Conservation (phyloP, 2,329 filamentous ascomycete genomes). For the Proliferodiscus dingleyae region DNA sequence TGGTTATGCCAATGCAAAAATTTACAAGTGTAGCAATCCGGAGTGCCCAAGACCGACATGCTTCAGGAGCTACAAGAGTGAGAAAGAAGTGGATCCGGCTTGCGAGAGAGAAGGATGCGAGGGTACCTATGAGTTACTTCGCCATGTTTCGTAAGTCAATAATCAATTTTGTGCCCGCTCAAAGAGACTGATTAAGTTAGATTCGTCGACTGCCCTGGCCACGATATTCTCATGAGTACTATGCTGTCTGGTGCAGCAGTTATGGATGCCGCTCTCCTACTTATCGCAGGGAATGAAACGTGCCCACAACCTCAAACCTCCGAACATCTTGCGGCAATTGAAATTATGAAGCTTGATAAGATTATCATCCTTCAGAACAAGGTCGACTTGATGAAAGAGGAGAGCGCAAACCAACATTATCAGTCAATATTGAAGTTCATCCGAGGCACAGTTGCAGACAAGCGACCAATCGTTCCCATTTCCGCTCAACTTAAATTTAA, state of each 20-base stretch:
- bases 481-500: conserved; percentile 99
- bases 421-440: conserved; percentile 98
- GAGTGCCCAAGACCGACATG: conserved; percentile 91
- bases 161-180: not conserved
- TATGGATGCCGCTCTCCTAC: conserved; percentile 95
- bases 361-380: conserved; percentile 99
- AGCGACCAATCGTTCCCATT: conserved; percentile 93
- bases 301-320: conserved; percentile 98
- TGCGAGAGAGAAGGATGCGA: conserved; percentile 90
- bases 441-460: conserved; percentile 91
- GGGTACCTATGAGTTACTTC: conserved; percentile 81
- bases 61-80: conserved; percentile 96
- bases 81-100: conserved; percentile 95
- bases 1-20: conserved; percentile 98
- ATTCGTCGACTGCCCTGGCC: conserved; percentile 97
- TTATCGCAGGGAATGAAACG: conserved; percentile 97
- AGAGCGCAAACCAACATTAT: conserved; percentile 89
- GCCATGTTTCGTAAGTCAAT: conserved; percentile 80
- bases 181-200: conserved; percentile 42
- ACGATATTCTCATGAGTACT: conserved; percentile 99
- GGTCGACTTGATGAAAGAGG: conserved; percentile 96
- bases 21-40: conserved; percentile 95
- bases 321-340: conserved; percentile 96
- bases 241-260: conserved; percentile 99
- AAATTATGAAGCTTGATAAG: conserved; percentile 99